Percentiles rank a stretch among this genome's conserved stretches.
Evolutionary conservation across 495 filamentous ascomycete genomes (phyloP).

Genomic region (Aspergillus biplanus): DNA sequence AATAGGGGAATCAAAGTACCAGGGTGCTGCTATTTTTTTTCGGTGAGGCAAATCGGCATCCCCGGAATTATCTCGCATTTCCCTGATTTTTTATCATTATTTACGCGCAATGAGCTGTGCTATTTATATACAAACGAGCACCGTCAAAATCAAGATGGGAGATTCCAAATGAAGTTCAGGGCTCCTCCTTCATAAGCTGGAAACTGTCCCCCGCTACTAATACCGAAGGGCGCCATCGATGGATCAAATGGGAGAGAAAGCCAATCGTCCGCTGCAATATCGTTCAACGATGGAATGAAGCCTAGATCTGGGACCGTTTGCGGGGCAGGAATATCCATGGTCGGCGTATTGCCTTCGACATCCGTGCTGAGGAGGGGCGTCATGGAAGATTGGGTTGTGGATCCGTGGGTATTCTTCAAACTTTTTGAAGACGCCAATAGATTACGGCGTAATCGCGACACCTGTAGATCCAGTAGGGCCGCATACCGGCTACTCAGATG

Average conservation of each 20-base stretch:
- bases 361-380: slow-evolving; percentile 37
- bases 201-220: slow-evolving; percentile 47
- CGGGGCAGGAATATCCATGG: slow-evolving; percentile 28
- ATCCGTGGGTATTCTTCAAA: slow-evolving; percentile 30
- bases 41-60: slow-evolving; percentile 9
- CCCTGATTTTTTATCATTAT: not conserved
- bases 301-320: slow-evolving; percentile 40
- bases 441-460: slow-evolving; percentile 48
- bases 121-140: slow-evolving; percentile 3
- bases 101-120: not conserved
- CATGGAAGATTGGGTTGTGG: slow-evolving; percentile 35
- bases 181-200: slow-evolving; percentile 54
- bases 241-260: slow-evolving; percentile 57
- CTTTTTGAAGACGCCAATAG: slow-evolving; percentile 43
- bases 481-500: slow-evolving; percentile 57
- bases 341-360: slow-evolving; percentile 26
- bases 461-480: slow-evolving; percentile 52
- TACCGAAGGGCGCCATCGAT: slow-evolving; percentile 57
- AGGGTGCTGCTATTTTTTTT: not conserved
- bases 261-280: slow-evolving; percentile 54
- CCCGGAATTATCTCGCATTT: not conserved
- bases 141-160: slow-evolving; percentile 37
- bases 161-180: slow-evolving; percentile 56
- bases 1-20: not conserved
- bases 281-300: slow-evolving; percentile 39